These are phyloP conservation scores for Camellia oleifera DNA, from an alignment of 179 eudicot species.

Conservation along the genomic window DNA sequence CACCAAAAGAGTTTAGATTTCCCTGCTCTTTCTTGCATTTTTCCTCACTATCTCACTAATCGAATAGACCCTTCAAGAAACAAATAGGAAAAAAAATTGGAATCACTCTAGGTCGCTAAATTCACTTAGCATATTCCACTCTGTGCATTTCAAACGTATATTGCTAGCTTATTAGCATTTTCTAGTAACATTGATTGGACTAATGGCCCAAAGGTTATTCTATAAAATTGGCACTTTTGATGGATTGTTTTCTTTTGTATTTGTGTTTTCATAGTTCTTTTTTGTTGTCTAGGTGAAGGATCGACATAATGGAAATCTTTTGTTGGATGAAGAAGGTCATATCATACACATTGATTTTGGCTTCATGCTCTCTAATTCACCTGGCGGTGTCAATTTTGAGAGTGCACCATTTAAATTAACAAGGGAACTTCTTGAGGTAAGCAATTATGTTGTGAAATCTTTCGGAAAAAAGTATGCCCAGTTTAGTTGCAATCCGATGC, in stretches of 20 bases:
- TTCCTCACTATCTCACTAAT: too few species aligned
- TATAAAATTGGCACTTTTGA: neutral
- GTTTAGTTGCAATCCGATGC: too few species aligned
- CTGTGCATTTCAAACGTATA: too few species aligned
- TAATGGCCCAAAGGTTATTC: neutral
- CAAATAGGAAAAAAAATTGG: too few species aligned
- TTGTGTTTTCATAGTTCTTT: slow-evolving; percentile 4
- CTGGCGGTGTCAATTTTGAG: slow-evolving; percentile 99
- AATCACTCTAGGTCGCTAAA: too few species aligned
- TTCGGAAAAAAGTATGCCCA: neutral
- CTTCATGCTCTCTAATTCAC: slow-evolving; percentile 98
- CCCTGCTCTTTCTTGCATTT: too few species aligned
- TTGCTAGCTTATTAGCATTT: too few species aligned
- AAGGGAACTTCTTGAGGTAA: slow-evolving; percentile 98
- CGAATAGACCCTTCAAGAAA: too few species aligned
- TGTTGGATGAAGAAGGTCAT: slow-evolving; percentile 98
- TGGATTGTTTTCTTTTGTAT: neutral
- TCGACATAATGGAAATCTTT: slow-evolving; percentile 95
- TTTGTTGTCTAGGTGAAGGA: slow-evolving; percentile 71
- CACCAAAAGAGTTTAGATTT: too few species aligned
- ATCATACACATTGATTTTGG: slow-evolving; percentile 98
- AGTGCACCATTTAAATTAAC: slow-evolving; percentile 99
- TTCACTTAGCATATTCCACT: too few species aligned
- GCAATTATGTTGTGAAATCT: neutral
- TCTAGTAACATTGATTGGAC: too few species aligned